Percentiles rank a stretch among this genome's conserved stretches.
Conservation (phyloP, 208 protist genomes). For the Leishmania aethiopica region DNA sequence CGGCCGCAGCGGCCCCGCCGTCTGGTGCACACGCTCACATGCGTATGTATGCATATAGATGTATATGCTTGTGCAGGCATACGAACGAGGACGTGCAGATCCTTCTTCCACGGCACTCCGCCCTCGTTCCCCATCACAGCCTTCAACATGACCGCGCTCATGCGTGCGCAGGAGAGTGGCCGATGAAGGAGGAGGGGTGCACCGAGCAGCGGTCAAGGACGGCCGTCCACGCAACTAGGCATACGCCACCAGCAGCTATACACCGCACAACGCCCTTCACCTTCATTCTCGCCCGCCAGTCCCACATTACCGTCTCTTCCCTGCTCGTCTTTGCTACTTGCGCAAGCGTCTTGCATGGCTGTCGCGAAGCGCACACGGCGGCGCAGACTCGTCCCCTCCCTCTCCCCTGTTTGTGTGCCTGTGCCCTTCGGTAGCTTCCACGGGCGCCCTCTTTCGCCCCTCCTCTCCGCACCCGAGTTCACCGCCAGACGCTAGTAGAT, state of each 20-base stretch:
- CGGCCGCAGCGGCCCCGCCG: background rate
- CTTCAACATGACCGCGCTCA: background rate
- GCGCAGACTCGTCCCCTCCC: background rate
- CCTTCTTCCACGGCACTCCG: background rate
- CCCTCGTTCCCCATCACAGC: background rate
- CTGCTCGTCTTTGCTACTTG: background rate
- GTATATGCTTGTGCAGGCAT: background rate
- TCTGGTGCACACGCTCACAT: background rate
- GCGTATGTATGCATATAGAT: background rate
- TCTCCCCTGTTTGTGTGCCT: background rate
- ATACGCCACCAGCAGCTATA: background rate
- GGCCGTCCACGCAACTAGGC: too few relatives aligned
- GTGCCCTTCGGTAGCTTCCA: background rate
- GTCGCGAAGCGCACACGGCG: background rate
- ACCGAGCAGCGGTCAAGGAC: background rate
- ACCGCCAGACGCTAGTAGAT: slow-evolving; percentile 42
- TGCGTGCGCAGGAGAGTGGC: background rate
- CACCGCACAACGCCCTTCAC: background rate
- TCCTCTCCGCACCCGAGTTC: background rate
- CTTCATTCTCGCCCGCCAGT: background rate
- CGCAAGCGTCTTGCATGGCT: background rate
- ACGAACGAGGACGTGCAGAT: background rate
- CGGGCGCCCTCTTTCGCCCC: background rate
- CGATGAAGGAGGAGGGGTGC: background rate
- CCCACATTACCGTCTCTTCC: background rate